Percentiles rank a stretch among this genome's conserved stretches.
These are phyloP conservation scores for Cercospora zeina DNA, from an alignment of 2,329 filamentous ascomycete species.

Conservation along the genomic window DNA sequence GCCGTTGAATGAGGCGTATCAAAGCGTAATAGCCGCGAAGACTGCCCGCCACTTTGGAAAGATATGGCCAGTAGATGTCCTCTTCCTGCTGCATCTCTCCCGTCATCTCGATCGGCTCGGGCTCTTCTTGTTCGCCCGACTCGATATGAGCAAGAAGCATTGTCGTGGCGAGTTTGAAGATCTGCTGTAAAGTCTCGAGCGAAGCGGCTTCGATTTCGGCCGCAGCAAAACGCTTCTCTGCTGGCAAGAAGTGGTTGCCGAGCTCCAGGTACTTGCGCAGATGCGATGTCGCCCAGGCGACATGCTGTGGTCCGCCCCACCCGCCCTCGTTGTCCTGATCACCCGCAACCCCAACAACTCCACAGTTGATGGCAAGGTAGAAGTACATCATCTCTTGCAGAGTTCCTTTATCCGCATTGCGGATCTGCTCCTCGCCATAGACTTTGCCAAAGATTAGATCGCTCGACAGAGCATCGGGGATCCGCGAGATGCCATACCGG, in stretches of 20 bases:
- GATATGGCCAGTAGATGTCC: background rate
- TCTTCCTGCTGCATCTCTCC: background rate
- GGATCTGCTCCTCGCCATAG: background rate
- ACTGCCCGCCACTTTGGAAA: background rate
- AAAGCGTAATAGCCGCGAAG: background rate
- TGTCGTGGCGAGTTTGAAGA: background rate
- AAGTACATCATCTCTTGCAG: background rate
- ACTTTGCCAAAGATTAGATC: background rate
- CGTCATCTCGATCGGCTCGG: background rate
- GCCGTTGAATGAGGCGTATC: background rate
- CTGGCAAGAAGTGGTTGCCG: background rate
- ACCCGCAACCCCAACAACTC: background rate
- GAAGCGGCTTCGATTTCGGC: background rate
- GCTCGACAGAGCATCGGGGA: background rate
- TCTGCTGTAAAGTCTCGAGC: background rate
- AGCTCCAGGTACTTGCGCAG: background rate
- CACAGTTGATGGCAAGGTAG: background rate
- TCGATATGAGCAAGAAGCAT: background rate
- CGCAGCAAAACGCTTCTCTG: background rate
- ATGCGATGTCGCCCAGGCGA: background rate
- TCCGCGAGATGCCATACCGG: background rate
- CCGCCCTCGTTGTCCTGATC: background rate
- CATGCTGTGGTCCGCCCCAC: background rate
- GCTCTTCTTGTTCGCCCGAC: background rate
- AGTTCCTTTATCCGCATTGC: background rate